These are phyloP conservation scores for Xerophyta viscosa DNA, from an alignment of 106 monocot genomes.

Conservation along the genomic window DNA sequence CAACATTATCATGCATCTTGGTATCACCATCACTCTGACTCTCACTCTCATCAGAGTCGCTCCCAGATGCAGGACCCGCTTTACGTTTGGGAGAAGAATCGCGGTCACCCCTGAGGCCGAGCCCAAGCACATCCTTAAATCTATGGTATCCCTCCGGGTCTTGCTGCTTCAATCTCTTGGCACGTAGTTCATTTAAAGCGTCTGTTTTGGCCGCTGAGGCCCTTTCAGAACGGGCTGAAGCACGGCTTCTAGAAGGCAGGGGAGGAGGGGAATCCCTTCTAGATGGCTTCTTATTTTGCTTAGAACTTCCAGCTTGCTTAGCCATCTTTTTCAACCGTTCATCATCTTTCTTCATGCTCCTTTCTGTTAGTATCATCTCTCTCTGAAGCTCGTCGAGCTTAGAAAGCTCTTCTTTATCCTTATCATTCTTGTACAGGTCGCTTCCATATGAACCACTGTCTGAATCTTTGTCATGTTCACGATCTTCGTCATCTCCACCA, in stretches of 20 bases:
- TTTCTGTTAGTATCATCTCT: slow-evolving; percentile 79
- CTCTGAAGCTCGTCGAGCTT: slow-evolving; percentile 71
- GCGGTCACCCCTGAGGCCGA: slow-evolving; percentile 15
- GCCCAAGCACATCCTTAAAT: slow-evolving; percentile 23
- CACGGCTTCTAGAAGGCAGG: slow-evolving; percentile 33
- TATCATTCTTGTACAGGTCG: slow-evolving; percentile 85
- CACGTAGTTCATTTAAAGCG: slow-evolving; percentile 64
- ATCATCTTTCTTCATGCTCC: slow-evolving; percentile 54
- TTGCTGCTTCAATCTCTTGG: slow-evolving; percentile 68
- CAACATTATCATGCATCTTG: slow-evolving; percentile 43
- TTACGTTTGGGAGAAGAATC: slow-evolving; percentile 42
- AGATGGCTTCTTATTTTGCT: slow-evolving; percentile 26
- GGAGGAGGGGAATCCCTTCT: slow-evolving; percentile 47
- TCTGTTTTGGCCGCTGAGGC: slow-evolving; percentile 42
- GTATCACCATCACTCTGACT: slow-evolving; percentile 28
- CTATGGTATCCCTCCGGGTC: slow-evolving; percentile 55
- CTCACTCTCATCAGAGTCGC: slow-evolving; percentile 52
- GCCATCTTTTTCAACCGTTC: slow-evolving; percentile 69
- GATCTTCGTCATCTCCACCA: slow-evolving; percentile 24
- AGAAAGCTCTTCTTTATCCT: slow-evolving; percentile 62
- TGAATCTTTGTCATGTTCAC: slow-evolving; percentile 46
- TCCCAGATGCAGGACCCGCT: slow-evolving; percentile 9
- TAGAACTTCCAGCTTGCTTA: slow-evolving; percentile 33
- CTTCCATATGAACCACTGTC: slow-evolving; percentile 79
- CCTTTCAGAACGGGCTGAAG: slow-evolving; percentile 40